Base-by-base conservation (phyloP, 495 filamentous ascomycete species). In the Trypethelium eluteriae region DNA sequence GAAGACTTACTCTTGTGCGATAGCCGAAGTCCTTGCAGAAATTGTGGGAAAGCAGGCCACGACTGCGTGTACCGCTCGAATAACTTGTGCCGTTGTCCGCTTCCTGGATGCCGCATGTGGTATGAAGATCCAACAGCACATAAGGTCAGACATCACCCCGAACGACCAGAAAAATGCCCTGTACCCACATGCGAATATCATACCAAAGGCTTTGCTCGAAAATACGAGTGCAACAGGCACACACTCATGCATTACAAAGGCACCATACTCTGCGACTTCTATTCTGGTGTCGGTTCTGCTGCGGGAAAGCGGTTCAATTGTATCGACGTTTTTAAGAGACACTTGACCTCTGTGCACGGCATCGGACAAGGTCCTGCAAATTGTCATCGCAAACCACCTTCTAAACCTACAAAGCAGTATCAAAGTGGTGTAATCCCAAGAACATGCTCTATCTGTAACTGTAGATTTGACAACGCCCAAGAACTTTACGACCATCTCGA, bases 351-450 rank as follows among this genome's bases (percentile, higher is more conserved):
- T 53, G 66, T 68, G 7, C 70, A 72, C 35, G 63, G 59, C 2
- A 68, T 61, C 3, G 38, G 67, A 12, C 63, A 65, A 32, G 16
- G 39, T 2, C 47, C 67, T 11, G 2, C 47, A 14, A 0, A 71
- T 34, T 46, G 0, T 36, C 62, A 1, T n/a, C 36, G n/a, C 25
- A 39, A 39, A 53, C n/a, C 49, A 18, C 39, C 65, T n/a, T 44
- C 47, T 14, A 25, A 46, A 44, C 2, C 0, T 5, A 25, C 0
- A n/a, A 5, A 53, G 18, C 5, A 25, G 10, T 53, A 18, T 0
- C 12, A 11, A 53, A 14, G 49, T 0, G 2, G 16, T n/a, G 49
- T 2, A 53, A 53, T 1, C 18, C 82, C 85, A 79, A 2, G 63
- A 18, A 36, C 41, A 34, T 56, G 67, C n/a, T 53, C 11, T 11